Percentiles rank a stretch among this genome's conserved stretches.
Conservation (phyloP, 2,329 filamentous ascomycete genomes). For the Ceratocystis papillata region DNA sequence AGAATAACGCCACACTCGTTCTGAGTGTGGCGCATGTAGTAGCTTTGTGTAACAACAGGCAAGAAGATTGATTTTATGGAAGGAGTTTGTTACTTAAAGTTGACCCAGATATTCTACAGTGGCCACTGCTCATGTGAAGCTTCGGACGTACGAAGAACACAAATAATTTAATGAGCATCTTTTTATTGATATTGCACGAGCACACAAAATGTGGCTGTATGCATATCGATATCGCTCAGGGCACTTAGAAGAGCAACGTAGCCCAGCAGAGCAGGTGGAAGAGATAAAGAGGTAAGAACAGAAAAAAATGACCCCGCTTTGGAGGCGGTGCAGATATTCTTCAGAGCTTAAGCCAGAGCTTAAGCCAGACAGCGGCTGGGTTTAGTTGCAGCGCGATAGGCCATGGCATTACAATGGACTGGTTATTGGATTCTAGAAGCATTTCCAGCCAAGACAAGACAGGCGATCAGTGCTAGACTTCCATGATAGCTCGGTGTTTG, state of each 20-base stretch:
- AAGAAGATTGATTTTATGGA: neutral
- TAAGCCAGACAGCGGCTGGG: neutral
- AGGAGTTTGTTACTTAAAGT: neutral
- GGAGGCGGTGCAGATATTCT: conserved; percentile 12
- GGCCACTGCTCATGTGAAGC: no score
- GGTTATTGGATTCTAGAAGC: neutral
- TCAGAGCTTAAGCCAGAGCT: conserved; percentile 1
- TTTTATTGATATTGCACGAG: neutral
- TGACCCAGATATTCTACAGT: neutral
- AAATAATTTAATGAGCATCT: neutral
- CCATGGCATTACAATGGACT: neutral
- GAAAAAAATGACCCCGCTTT: neutral
- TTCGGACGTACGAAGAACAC: neutral
- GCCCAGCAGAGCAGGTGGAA: neutral
- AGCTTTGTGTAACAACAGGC: neutral
- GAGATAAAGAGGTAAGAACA: neutral
- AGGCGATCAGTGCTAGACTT: no score
- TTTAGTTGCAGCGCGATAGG: neutral
- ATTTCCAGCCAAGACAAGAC: no score
- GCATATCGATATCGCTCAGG: no score
- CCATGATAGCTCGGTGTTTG: no score
- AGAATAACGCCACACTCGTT: neutral
- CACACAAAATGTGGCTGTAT: no score
- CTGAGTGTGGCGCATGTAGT: neutral
- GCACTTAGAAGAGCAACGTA: neutral